Conservation (phyloP, 2,329 filamentous ascomycete genomes). For the Fusarium haematococcum region DNA sequence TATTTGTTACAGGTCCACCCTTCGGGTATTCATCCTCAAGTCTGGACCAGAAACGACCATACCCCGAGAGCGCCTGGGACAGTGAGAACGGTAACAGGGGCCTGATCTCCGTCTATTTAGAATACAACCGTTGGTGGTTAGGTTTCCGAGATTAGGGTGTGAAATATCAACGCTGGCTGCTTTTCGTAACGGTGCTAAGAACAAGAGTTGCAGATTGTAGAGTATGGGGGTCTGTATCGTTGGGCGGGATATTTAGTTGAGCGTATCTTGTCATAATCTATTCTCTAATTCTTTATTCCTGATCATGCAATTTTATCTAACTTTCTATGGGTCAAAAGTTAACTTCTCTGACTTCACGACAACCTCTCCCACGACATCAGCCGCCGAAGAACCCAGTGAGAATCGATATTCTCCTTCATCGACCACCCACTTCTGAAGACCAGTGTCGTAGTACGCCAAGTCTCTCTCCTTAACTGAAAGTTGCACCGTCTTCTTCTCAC, state of each 20-base stretch:
- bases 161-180: neutral
- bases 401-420: constrained; percentile 44
- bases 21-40: neutral
- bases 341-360: neutral
- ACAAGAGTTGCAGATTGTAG: neutral
- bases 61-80: neutral
- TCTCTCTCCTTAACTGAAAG: constrained; percentile 39
- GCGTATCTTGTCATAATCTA: neutral
- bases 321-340: constrained; percentile 8
- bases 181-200: neutral
- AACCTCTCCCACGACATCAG: constrained; percentile 20
- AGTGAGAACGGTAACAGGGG: neutral
- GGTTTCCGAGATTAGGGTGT: neutral
- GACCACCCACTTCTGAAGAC: constrained; percentile 43
- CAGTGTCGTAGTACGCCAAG: constrained; percentile 45
- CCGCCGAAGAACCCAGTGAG: constrained; percentile 42
- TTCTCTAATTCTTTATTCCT: neutral
- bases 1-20: neutral
- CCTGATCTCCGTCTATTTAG: neutral
- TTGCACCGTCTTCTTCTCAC: constrained; percentile 24
- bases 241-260: neutral
- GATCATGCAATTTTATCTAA: neutral
- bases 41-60: neutral
- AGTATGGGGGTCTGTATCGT: neutral
- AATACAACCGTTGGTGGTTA: neutral